phyloP scores from a whole-genome alignment of 345 rosid species.

The Sisymbrium irio region DNA sequence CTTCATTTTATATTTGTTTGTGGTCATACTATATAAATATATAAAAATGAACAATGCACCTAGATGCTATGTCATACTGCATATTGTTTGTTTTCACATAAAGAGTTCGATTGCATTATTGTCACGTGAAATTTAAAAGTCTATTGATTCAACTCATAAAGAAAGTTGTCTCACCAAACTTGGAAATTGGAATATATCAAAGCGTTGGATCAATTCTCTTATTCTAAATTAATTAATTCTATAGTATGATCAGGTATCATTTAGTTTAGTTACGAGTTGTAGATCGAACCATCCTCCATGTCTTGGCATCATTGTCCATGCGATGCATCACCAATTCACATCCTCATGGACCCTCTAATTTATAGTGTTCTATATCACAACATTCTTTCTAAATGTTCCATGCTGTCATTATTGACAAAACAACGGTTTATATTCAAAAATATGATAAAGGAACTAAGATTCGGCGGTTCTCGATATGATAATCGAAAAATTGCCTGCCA shows the following conservation, averaged over 20 bases:
- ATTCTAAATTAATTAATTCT: not conserved
- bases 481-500: not conserved
- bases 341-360: conserved; percentile 26
- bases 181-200: conserved; percentile 24
- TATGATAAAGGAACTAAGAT: not conserved
- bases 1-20: not conserved
- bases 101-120: conserved; percentile 25
- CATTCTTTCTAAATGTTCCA: conserved; percentile 18
- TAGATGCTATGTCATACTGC: not conserved
- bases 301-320: conserved; percentile 14
- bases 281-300: conserved; percentile 5
- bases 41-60: not conserved
- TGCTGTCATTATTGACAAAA: conserved; percentile 19
- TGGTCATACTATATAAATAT: not conserved
- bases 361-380: conserved; percentile 18
- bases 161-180: conserved; percentile 23
- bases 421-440: conserved; percentile 2
- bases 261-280: not conserved
- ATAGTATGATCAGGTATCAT: too few relatives aligned
- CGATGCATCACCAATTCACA: conserved; percentile 12
- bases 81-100: conserved; percentile 10
- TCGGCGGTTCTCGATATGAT: not conserved
- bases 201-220: not conserved
- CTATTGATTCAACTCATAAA: conserved; percentile 25
- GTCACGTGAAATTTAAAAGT: conserved; percentile 31